phyloP scores from a whole-genome alignment of 495 filamentous ascomycete species.

The Geoglossum glabrum region DNA sequence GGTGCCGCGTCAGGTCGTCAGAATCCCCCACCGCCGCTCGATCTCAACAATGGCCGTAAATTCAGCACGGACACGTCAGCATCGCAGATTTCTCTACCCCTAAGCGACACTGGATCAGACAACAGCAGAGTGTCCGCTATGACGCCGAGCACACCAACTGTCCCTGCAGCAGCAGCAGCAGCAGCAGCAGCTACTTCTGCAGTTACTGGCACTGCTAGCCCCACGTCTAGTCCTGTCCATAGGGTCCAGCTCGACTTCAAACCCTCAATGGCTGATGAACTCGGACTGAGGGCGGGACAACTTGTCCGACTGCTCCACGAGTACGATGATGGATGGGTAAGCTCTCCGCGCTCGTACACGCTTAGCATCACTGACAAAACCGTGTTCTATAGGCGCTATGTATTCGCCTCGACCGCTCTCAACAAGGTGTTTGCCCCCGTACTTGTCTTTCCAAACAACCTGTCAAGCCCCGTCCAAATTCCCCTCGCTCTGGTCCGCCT shows the following conservation, averaged over 20 bases:
- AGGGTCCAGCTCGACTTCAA: conserved; percentile 91
- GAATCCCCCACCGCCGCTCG: neutral
- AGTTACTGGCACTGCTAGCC: conserved; percentile 8
- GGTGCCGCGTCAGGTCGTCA: neutral
- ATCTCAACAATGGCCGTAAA: neutral
- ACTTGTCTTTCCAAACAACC: conserved; percentile 85
- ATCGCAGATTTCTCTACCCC: neutral
- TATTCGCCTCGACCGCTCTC: conserved; percentile 68
- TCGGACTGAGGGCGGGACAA: conserved; percentile 57
- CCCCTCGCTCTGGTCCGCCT: conserved; percentile 13
- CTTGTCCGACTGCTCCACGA: conserved; percentile 80
- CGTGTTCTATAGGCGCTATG: conserved; percentile 51
- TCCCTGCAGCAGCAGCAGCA: conserved; percentile 24
- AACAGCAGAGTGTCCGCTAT: neutral
- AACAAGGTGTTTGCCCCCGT: conserved; percentile 82
- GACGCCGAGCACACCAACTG: neutral
- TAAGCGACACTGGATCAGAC: neutral
- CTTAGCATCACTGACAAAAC: neutral
- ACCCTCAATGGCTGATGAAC: conserved; percentile 79
- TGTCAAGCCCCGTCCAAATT: conserved; percentile 58
- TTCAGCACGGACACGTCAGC: neutral
- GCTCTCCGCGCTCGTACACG: conserved; percentile 13
- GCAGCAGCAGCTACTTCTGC: conserved; percentile 20
- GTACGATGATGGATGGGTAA: conserved; percentile 97
- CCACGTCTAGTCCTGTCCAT: conserved; percentile 28